phyloP scores from a whole-genome alignment of 2,329 filamentous ascomycete genomes.

The Diaporthe sp. region DNA sequence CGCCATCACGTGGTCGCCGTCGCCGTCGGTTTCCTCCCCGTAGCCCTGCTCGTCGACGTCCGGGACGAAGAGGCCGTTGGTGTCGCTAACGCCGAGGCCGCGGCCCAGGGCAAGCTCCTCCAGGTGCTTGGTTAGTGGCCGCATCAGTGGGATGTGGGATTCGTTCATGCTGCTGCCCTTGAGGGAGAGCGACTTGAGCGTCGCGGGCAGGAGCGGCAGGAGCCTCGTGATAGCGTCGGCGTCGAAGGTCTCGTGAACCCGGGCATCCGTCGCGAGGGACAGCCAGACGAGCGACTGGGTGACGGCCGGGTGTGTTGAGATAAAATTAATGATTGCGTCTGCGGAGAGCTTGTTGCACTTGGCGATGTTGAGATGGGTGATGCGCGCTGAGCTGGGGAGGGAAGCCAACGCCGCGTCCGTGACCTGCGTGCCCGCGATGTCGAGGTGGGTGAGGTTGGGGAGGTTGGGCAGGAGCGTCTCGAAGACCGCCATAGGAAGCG shows the following conservation, averaged over 20 bases:
- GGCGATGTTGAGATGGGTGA: slow-evolving; percentile 84
- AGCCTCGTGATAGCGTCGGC: slow-evolving; percentile 75
- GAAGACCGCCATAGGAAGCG: slow-evolving; percentile 76
- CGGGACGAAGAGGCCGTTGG: slow-evolving; percentile 74
- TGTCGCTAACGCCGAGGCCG: slow-evolving; percentile 73
- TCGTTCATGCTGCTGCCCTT: slow-evolving; percentile 80
- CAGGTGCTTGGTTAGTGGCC: slow-evolving; percentile 77
- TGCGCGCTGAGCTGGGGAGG: slow-evolving; percentile 77
- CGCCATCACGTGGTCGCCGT: slow-evolving; percentile 41
- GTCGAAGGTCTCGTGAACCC: slow-evolving; percentile 79
- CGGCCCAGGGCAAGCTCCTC: slow-evolving; percentile 83
- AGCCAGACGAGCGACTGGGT: slow-evolving; percentile 75
- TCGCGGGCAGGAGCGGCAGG: slow-evolving; percentile 74
- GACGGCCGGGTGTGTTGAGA: slow-evolving; percentile 78
- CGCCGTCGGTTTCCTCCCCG: slow-evolving; percentile 16
- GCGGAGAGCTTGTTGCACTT: slow-evolving; percentile 81
- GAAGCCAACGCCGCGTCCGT: slow-evolving; percentile 78
- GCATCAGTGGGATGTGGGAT: slow-evolving; percentile 73
- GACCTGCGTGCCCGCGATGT: slow-evolving; percentile 83
- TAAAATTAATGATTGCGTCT: slow-evolving; percentile 76
- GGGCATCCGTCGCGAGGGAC: slow-evolving; percentile 79
- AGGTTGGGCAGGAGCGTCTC: slow-evolving; percentile 80
- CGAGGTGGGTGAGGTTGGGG: slow-evolving; percentile 78
- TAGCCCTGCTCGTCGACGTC: slow-evolving; percentile 50
- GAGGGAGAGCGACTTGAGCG: slow-evolving; percentile 80